phyloP scores from a whole-genome alignment of 2,329 filamentous ascomycete species.

The Thermochaetoides dissita region DNA sequence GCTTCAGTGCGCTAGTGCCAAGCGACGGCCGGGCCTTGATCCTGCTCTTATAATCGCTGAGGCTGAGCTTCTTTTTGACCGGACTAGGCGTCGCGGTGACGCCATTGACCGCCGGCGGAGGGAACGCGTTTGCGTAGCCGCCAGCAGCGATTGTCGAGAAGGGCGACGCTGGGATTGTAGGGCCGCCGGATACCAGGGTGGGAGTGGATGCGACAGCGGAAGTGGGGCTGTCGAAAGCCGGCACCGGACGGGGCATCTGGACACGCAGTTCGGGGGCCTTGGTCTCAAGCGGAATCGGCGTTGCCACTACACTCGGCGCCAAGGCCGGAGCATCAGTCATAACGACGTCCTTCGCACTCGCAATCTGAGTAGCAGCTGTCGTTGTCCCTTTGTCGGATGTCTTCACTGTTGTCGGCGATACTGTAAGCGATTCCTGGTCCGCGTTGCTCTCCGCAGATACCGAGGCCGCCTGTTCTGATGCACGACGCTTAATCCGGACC shows the following conservation, averaged over 20 bases:
- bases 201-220: constrained; percentile 20
- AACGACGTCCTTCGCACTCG: too few species aligned
- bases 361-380: not conserved
- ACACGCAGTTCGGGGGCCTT: constrained; percentile 36
- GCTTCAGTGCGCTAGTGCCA: constrained; percentile 23
- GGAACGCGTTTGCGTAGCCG: constrained; percentile 30
- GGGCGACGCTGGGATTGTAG: constrained; percentile 35
- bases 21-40: constrained; percentile 36
- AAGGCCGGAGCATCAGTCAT: too few species aligned
- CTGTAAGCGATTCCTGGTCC: constrained; percentile 17
- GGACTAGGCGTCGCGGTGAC: constrained; percentile 39
- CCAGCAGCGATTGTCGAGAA: constrained; percentile 27
- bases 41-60: constrained; percentile 51
- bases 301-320: too few species aligned
- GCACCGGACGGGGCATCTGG: constrained; percentile 43
- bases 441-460: constrained; percentile 21
- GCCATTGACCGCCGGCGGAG: constrained; percentile 28
- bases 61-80: constrained; percentile 52
- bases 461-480: constrained; percentile 13
- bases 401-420: constrained; percentile 14
- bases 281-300: constrained; percentile 16
- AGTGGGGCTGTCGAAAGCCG: constrained; percentile 28
- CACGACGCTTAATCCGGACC: constrained; percentile 20
- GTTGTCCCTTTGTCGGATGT: not conserved
- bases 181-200: constrained; percentile 34